These are phyloP conservation scores for Solanum hybrid DNA, from an alignment of 305 asterid genomes.

Conservation along the genomic window DNA sequence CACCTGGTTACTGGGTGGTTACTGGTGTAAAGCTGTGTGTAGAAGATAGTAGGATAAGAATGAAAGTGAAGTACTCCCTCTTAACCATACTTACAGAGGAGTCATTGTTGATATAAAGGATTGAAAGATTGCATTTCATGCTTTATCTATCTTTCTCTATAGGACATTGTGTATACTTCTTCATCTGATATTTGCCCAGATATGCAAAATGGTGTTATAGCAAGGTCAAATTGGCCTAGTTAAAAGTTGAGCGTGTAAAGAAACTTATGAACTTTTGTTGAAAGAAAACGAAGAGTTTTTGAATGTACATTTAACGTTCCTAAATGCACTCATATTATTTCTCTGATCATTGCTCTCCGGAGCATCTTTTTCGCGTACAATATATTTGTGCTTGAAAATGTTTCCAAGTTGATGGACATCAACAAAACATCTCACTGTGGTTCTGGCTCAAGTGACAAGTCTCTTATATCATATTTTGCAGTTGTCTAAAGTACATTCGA, in stretches of 20 bases:
- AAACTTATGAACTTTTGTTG: neutral
- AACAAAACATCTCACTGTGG: neutral
- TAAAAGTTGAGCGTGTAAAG: neutral
- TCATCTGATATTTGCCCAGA: neutral
- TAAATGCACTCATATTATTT: neutral
- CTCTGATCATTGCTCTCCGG: neutral
- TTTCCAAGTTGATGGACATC: no score
- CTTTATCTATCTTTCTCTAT: neutral
- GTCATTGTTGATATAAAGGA: conserved; percentile 42
- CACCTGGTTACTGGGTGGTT: conserved; percentile 90
- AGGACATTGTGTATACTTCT: conserved; percentile 4
- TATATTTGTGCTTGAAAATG: neutral
- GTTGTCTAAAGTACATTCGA: neutral
- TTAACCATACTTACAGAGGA: conserved; percentile 70
- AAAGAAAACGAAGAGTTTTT: neutral
- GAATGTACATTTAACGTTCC: neutral
- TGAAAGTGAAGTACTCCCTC: conserved; percentile 68
- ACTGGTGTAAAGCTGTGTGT: conserved; percentile 84
- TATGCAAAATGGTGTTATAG: neutral
- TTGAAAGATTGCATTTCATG: conserved; percentile 1
- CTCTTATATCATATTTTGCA: neutral
- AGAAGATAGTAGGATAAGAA: conserved; percentile 59
- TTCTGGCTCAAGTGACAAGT: neutral
- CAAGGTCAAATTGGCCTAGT: neutral
- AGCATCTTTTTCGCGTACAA: neutral